Percentiles rank a stretch among this genome's conserved stretches.
Conservation (phyloP, 352 stramenopile species). For the Pythium pyrilobum region DNA sequence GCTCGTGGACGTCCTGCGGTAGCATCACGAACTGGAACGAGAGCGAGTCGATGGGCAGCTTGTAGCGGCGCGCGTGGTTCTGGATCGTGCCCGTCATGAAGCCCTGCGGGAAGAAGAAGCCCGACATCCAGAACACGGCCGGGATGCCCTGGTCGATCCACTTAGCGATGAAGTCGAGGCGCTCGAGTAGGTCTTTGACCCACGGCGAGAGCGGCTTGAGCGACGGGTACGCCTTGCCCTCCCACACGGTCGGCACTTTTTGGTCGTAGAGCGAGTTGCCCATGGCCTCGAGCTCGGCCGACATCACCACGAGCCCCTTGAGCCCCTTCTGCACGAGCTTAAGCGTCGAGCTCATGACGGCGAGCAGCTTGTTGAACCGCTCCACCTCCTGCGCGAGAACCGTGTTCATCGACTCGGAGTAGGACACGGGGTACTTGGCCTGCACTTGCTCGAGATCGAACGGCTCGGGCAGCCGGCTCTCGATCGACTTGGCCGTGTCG, state of each 20-base stretch:
- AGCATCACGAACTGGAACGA: constrained; percentile 89
- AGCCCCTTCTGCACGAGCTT: constrained; percentile 66
- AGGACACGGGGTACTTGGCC: constrained; percentile 85
- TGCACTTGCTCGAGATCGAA: constrained; percentile 81
- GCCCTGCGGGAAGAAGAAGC: constrained; percentile 91
- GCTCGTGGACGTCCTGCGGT: constrained; percentile 37
- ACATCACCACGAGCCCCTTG: constrained; percentile 84
- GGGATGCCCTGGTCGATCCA: constrained; percentile 79
- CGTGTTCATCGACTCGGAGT: constrained; percentile 95
- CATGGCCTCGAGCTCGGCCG: constrained; percentile 81
- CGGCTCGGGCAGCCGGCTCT: constrained; percentile 43
- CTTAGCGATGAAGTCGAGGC: constrained; percentile 58
- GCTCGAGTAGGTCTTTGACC: constrained; percentile 84
- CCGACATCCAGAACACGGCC: constrained; percentile 85
- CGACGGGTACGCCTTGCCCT: constrained; percentile 87
- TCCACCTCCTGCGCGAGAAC: constrained; percentile 88
- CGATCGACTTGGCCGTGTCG: constrained; percentile 65
- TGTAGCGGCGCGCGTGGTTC: constrained; percentile 88
- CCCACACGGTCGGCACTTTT: constrained; percentile 86
- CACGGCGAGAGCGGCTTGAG: constrained; percentile 86
- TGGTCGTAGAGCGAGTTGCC: constrained; percentile 84
- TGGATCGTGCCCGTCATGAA: constrained; percentile 91
- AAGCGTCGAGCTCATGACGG: constrained; percentile 59
- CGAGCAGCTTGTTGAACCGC: constrained; percentile 79
- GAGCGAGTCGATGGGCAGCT: constrained; percentile 90